Conservation (phyloP, 179 eudicot species). For the Sideroxylon spinosum region DNA sequence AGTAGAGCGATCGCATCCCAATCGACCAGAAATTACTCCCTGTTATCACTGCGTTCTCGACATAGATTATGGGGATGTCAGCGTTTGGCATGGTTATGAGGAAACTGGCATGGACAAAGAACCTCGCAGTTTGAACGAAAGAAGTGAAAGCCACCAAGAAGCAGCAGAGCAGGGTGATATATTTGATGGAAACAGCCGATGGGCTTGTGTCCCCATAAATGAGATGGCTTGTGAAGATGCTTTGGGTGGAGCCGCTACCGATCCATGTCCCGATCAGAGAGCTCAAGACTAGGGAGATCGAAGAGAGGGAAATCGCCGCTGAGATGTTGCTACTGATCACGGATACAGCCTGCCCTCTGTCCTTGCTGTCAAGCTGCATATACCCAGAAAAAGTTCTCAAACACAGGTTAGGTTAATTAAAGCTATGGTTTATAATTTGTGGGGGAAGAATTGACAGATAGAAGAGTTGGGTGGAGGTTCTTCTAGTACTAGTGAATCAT, state of each 20-base stretch:
- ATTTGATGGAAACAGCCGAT: slow-evolving; percentile 36
- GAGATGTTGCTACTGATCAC: slow-evolving; percentile 40
- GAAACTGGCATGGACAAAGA: slow-evolving; percentile 41
- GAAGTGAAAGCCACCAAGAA: slow-evolving; percentile 52
- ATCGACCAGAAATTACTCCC: slow-evolving; percentile 46
- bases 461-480: no score
- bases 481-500: no score
- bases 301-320: slow-evolving; percentile 45
- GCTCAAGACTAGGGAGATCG: slow-evolving; percentile 39
- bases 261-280: slow-evolving; percentile 42
- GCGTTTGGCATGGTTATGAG: slow-evolving; percentile 22
- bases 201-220: slow-evolving; percentile 39
- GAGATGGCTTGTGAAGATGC: slow-evolving; percentile 14
- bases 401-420: no score
- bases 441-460: no score
- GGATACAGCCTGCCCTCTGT: slow-evolving; percentile 30
- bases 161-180: slow-evolving; percentile 35
- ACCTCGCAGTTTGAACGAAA: slow-evolving; percentile 36
- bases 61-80: slow-evolving; percentile 28
- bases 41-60: slow-evolving; percentile 34
- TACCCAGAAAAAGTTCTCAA: background rate
- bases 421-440: no score
- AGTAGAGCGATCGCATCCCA: slow-evolving; percentile 46
- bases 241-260: background rate
- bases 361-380: slow-evolving; percentile 31